These are phyloP conservation scores for Calcarisporium arbuscula DNA, from an alignment of 2,329 filamentous ascomycete species.

Conservation along the genomic window DNA sequence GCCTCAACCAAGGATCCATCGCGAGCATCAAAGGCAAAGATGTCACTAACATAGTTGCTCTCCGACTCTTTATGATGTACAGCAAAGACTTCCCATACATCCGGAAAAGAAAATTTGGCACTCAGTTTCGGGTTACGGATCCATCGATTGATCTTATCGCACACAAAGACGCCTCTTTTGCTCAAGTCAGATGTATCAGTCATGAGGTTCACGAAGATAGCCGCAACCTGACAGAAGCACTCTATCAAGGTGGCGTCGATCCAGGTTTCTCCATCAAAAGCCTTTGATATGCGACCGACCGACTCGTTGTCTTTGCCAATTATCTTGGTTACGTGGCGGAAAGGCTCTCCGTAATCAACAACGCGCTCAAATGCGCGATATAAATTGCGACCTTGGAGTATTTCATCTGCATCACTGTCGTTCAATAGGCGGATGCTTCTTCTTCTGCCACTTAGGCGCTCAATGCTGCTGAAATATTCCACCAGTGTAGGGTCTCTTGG, in stretches of 20 bases:
- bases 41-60: slow-evolving; percentile 2
- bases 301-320: slow-evolving; percentile 20
- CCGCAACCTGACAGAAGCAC: slow-evolving; percentile 27
- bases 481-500: neutral
- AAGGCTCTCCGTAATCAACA: slow-evolving; percentile 25
- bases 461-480: slow-evolving; percentile 2
- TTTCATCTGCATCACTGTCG: slow-evolving; percentile 20
- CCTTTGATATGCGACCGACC: slow-evolving; percentile 20
- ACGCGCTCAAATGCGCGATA: slow-evolving; percentile 28
- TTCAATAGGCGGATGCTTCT: slow-evolving; percentile 23
- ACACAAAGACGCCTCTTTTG: slow-evolving; percentile 24
- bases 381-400: slow-evolving; percentile 27
- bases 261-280: slow-evolving; percentile 16
- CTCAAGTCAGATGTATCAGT: slow-evolving; percentile 16
- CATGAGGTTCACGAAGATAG: slow-evolving; percentile 31
- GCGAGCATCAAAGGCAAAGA: slow-evolving; percentile 9
- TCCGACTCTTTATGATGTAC: slow-evolving; percentile 2
- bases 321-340: slow-evolving; percentile 20
- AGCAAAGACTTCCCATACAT: slow-evolving; percentile 7
- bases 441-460: slow-evolving; percentile 21
- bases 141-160: slow-evolving; percentile 22
- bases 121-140: slow-evolving; percentile 22
- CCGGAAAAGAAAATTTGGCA: neutral
- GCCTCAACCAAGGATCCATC: slow-evolving; percentile 3
- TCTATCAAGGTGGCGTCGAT: slow-evolving; percentile 22